Base-by-base conservation (phyloP, 164 flowering plant genomes). In the Vitis rupestris region DNA sequence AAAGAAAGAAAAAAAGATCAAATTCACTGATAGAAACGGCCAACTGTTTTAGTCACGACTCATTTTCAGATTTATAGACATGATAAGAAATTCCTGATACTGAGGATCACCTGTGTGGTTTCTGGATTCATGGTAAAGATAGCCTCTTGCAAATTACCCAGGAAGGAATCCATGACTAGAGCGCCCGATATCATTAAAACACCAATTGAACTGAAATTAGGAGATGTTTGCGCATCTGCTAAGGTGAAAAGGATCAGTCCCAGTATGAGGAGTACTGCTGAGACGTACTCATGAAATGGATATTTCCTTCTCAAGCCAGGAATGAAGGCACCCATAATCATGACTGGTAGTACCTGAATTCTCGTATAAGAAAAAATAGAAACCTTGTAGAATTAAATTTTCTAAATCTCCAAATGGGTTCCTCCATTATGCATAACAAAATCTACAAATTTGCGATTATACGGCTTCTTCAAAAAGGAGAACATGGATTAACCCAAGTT, bases 241-340 rank as follows among this genome's bases (percentile, higher is more conserved):
- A 86, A 70, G 49, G 95, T 90, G 84, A 90, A 90, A 29, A 90
- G 77, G 64, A 90, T 90, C 69, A 90, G 70, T 17, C 95, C 95
- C 31, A 84, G 67, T 3, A 90, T 89, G n/a, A 90, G 79, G 52
- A 90, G 88, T 15, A 83, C 9, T 1, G 95, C 95, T 0, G 95
- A 83, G 7, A 90, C 37, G 58, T 90, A 90, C 70, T 90, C 95
- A 27, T 82, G 87, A 29, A 72, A 59, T 0, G 92, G 87, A 67
- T 90, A 90, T 74, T 87, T 90, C 54, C 95, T 72, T 61, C 92
- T 81, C 61, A 90, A 74, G 4, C 95, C 95, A 0, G 95, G 92
- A 47, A 90, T 88, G 60, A 90, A 88, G 15, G 92, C 91, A 16
- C 95, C 95, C 95, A 90, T 90, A 67, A 90, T 66, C 95, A 90